Percentiles rank a stretch among this genome's conserved stretches.
Evolutionary conservation across 108 stramenopile species (phyloP).

Genomic region (Pseudonitzschia pungens): DNA sequence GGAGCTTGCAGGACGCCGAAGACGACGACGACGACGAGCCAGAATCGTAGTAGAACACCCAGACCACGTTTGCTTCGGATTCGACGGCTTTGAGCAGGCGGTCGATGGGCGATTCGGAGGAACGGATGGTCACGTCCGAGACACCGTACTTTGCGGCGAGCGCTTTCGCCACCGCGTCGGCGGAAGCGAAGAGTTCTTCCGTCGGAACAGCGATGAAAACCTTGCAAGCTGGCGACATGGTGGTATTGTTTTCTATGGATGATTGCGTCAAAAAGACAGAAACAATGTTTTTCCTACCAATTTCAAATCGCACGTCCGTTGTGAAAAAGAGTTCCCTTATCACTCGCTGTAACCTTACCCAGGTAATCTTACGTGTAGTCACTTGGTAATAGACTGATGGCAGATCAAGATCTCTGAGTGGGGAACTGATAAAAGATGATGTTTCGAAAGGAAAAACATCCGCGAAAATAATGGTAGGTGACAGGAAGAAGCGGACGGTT

Average conservation of each 20-base stretch:
- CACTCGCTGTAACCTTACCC: too few species aligned
- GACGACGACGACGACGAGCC: too few species aligned
- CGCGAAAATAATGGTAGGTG: neutral
- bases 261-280: too few species aligned
- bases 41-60: slow-evolving; percentile 38
- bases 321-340: too few species aligned
- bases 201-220: slow-evolving; percentile 36
- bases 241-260: neutral
- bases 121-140: slow-evolving; percentile 39
- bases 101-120: slow-evolving; percentile 38
- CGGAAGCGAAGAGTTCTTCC: slow-evolving; percentile 27
- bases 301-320: too few species aligned
- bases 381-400: too few species aligned
- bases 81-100: slow-evolving; percentile 26
- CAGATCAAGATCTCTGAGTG: too few species aligned
- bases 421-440: too few species aligned
- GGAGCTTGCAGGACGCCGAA: slow-evolving; percentile 13
- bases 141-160: slow-evolving; percentile 32
- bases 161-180: slow-evolving; percentile 28
- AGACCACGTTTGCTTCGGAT: slow-evolving; percentile 12
- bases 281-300: too few species aligned
- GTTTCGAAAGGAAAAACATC: neutral
- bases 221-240: slow-evolving; percentile 14
- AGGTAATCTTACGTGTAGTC: too few species aligned
- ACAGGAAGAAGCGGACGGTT: neutral